Evolutionary conservation across 495 filamentous ascomycete species (phyloP), one percentile per base, ranked within the genome.

Genomic region (Lophiotrema nucula): DNA sequence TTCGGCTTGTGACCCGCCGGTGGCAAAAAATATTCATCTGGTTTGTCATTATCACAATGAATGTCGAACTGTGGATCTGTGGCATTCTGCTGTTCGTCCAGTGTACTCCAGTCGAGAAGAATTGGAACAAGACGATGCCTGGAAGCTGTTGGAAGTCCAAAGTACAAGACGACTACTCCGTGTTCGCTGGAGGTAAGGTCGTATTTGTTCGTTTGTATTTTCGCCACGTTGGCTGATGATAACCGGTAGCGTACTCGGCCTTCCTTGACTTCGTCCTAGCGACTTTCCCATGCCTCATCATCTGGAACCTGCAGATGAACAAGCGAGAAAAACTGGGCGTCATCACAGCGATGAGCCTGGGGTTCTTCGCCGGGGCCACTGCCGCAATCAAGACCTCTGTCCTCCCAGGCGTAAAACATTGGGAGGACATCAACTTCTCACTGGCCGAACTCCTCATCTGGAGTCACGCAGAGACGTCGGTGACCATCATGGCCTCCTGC

Each of bases 261-360:
- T 58, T 68, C 10, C 71, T 73, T 51, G 76, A 78, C 57, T 73
- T 78, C 53, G 67, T 74, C 45, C 74, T 78, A 38, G 75, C 73
- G 24, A 60, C 67, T 10, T 73, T 77, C n/a, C 74, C 74, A 13
- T 77, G 73, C 72, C 31, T 76, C 15, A 73, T 78, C 33, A 77
- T 75, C 27, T 66, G 62, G 55, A 68, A 67, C 6, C 55, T 77
- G 26, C 69, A 68, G 16, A 78, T 78, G 71, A 68, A 70, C 13
- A 64, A 56, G 23, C 53, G 65, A 18, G 76, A 78, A 24, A 78
- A 78, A 57, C 45, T 73, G 21, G 65, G 75, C 47, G 47, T 77
- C 13, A 70, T 71, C 3, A 64, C 70, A 12, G 69, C 74, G 3
- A 77, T 23, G 24, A 47, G 44, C 11, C 23, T 47, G 10, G 18